phyloP scores from a whole-genome alignment of 2,329 filamentous ascomycete species.

The Fusarium sp. region DNA sequence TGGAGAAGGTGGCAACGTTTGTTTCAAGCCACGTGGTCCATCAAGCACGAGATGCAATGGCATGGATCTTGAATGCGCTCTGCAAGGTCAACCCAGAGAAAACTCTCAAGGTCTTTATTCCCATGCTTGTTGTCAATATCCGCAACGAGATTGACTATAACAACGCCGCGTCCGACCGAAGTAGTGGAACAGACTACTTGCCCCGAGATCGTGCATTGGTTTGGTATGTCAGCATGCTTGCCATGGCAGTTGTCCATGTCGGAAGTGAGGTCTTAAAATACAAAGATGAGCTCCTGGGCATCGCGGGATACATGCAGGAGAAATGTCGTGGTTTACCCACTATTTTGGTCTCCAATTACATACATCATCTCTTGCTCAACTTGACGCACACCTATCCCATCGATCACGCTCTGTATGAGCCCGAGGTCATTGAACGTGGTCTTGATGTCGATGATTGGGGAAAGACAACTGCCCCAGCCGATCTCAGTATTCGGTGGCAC shows the following conservation, averaged over 20 bases:
- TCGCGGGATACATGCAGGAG: slow-evolving; percentile 95
- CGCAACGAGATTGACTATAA: slow-evolving; percentile 98
- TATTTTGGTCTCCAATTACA: slow-evolving; percentile 96
- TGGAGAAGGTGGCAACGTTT: slow-evolving; percentile 93
- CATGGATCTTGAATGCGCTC: slow-evolving; percentile 95
- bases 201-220: slow-evolving; percentile 92
- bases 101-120: slow-evolving; percentile 88
- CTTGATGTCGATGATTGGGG: slow-evolving; percentile 87
- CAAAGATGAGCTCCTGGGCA: slow-evolving; percentile 87
- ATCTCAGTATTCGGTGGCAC: slow-evolving; percentile 92
- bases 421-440: slow-evolving; percentile 75
- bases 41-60: slow-evolving; percentile 96
- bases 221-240: slow-evolving; percentile 96
- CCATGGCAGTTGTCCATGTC: slow-evolving; percentile 98
- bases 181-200: slow-evolving; percentile 91
- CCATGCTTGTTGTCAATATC: slow-evolving; percentile 90
- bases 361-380: slow-evolving; percentile 95
- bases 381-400: slow-evolving; percentile 93
- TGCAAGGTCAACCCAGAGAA: slow-evolving; percentile 97
- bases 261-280: slow-evolving; percentile 89
- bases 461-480: slow-evolving; percentile 75
- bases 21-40: slow-evolving; percentile 95
- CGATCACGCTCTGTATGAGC: slow-evolving; percentile 88
- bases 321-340: slow-evolving; percentile 94
- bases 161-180: slow-evolving; percentile 92